Evolutionary conservation across 768 basidiomycete genomes (phyloP), one percentile per base, ranked within the genome.

Genomic region (Astraeus odoratus): DNA sequence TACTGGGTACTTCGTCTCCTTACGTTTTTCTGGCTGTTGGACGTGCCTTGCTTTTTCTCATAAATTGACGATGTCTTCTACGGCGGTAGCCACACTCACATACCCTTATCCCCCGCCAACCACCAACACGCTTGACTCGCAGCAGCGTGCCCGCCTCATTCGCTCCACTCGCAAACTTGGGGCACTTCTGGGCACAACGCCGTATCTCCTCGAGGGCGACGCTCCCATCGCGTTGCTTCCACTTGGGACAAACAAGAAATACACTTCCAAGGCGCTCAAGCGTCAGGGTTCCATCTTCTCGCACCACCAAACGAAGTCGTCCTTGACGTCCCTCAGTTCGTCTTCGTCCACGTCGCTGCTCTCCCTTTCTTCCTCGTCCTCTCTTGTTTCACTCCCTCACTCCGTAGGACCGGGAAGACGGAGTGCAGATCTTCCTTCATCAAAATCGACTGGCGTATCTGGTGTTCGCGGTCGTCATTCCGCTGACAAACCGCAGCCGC

Each of bases 121-220:
- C n/a, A 56, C 55, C 23, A 68, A 68, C 31, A 44, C 24, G 24
- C 63, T 69, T 24, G 47, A 60, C 19, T 44, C 61, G 0, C 51
- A 58, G 26, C 58, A 67, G 31, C 67, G 68, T 22, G 44, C 54
- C 2, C 65, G 63, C 36, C 68, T 68, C 16, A 50, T 68, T 12
- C 67, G 67, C 26, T 65, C 67, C 3, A 64, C 67, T 8, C 62
- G 64, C 47, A 68, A 68, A 42, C 53, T 69, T 20, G 63, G 58
- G 30, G 54, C 65, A 4, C 46, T 68, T 34, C 57, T 68, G 43
- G 67, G 67, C 48, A 59, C 66, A 8, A 68, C 68, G 19, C 67
- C 67, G 0, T 59, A 39, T 43, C 55, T 68, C 7, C 35, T 67
- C n/a, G 67, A 68, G 27, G 46, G 43, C 25, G 50, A 59, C 42